These are phyloP conservation scores for Fagopyrum tataricum DNA, from an alignment of 148 eudicot genomes.

Conservation along the genomic window DNA sequence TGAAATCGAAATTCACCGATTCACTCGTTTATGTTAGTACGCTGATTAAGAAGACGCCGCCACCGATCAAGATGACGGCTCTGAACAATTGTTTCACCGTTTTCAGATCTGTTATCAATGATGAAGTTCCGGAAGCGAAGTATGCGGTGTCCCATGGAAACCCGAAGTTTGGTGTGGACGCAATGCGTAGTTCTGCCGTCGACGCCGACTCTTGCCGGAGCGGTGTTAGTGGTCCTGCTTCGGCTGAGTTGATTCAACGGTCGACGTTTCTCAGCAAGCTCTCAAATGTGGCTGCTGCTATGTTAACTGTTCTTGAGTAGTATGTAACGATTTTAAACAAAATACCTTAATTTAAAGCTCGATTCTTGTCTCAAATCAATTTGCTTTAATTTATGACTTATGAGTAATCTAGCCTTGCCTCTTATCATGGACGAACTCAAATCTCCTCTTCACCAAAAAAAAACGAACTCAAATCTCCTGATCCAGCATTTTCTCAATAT, in stretches of 20 bases:
- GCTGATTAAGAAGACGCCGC: slow-evolving; percentile 15
- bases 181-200: slow-evolving; percentile 28
- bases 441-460: no score
- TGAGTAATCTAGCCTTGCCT: no score
- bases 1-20: slow-evolving; percentile 21
- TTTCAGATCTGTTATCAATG: slow-evolving; percentile 17
- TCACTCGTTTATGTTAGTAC: slow-evolving; percentile 13
- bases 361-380: no score
- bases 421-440: no score
- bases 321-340: no score
- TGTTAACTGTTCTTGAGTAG: slow-evolving; percentile 13
- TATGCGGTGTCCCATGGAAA: slow-evolving; percentile 22
- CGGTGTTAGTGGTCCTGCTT: slow-evolving; percentile 5
- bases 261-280: slow-evolving; percentile 19
- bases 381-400: no score
- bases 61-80: slow-evolving; percentile 17
- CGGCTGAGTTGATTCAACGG: slow-evolving; percentile 15
- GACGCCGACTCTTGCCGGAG: slow-evolving; percentile 24
- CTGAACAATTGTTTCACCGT: slow-evolving; percentile 16
- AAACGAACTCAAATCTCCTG: no score
- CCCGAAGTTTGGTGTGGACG: slow-evolving; percentile 32
- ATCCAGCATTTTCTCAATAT: no score
- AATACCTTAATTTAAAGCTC: no score
- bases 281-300: slow-evolving; percentile 30
- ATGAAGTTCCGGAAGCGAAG: slow-evolving; percentile 15